Percentiles rank a stretch among this genome's conserved stretches.
phyloP scores from a whole-genome alignment of 1,139 yeast genomes.

The Yamadazyma aaseri region DNA sequence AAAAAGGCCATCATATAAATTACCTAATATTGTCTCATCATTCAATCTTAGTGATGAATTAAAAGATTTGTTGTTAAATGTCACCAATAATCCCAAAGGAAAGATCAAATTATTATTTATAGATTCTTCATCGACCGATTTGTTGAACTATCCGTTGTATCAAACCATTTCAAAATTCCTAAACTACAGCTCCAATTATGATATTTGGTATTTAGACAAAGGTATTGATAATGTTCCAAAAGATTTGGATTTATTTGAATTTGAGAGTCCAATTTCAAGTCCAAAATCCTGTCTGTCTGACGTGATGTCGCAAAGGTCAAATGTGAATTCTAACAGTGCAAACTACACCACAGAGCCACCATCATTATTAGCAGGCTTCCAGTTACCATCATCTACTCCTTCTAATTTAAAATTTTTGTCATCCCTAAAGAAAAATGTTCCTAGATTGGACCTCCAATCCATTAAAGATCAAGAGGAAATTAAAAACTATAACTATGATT shows the following conservation, averaged over 20 bases:
- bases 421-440: conserved; percentile 29
- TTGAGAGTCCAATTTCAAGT: conserved; percentile 10
- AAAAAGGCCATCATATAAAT: conserved; percentile 33
- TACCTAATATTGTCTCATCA: conserved; percentile 30
- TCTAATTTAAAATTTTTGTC: conserved; percentile 31
- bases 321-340: not conserved
- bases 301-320: not conserved
- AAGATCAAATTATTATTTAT: conserved; percentile 44
- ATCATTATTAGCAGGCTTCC: conserved; percentile 29
- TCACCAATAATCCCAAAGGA: conserved; percentile 7
- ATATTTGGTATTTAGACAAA: conserved; percentile 32
- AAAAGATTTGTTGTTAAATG: conserved; percentile 19
- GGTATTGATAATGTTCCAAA: conserved; percentile 28
- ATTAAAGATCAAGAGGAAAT: conserved; percentile 18
- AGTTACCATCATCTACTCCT: conserved; percentile 36
- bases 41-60: conserved; percentile 22
- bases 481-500: conserved; percentile 32
- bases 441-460: conserved; percentile 18
- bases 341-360: conserved; percentile 8
- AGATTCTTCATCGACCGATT: conserved; percentile 36
- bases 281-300: conserved; percentile 3
- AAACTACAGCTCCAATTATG: conserved; percentile 24
- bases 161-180: conserved; percentile 45
- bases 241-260: conserved; percentile 10
- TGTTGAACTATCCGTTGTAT: conserved; percentile 36